Conservation (phyloP, 495 filamentous ascomycete genomes). For the Xylaria nigripes region DNA sequence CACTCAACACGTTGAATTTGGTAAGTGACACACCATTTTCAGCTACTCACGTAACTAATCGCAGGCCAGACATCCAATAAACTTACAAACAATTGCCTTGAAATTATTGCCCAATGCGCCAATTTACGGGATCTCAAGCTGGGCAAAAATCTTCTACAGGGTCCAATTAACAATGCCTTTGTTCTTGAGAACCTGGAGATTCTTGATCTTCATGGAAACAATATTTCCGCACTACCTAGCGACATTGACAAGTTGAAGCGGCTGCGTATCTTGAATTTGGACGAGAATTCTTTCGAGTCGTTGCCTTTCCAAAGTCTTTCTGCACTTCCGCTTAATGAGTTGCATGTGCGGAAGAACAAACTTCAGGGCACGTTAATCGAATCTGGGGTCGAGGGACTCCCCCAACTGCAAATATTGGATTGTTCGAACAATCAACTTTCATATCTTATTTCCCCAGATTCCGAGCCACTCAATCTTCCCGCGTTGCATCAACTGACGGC, state of each 20-base stretch:
- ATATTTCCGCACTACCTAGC: constrained; percentile 64
- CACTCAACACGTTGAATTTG: constrained; percentile 73
- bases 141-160: constrained; percentile 66
- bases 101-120: constrained; percentile 61
- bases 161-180: constrained; percentile 51
- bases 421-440: constrained; percentile 65
- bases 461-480: constrained; percentile 43
- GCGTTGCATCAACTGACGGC: constrained; percentile 65
- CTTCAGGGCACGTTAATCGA: constrained; percentile 65
- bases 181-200: constrained; percentile 60
- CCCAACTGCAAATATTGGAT: constrained; percentile 63
- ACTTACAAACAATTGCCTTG: constrained; percentile 58
- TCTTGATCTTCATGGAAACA: constrained; percentile 75
- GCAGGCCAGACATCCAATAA: constrained; percentile 63
- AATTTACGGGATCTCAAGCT: constrained; percentile 73
- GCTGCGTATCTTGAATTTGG: constrained; percentile 67
- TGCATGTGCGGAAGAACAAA: constrained; percentile 72
- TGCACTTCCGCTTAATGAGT: constrained; percentile 60
- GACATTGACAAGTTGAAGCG: constrained; percentile 53
- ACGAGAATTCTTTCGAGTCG: constrained; percentile 61
- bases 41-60: constrained; percentile 9
- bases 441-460: constrained; percentile 34
- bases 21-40: constrained; percentile 33
- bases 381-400: constrained; percentile 45
- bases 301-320: constrained; percentile 63